These are phyloP conservation scores for Zygoascus bituminiphila DNA, from an alignment of 805 yeast genomes.

Conservation along the genomic window DNA sequence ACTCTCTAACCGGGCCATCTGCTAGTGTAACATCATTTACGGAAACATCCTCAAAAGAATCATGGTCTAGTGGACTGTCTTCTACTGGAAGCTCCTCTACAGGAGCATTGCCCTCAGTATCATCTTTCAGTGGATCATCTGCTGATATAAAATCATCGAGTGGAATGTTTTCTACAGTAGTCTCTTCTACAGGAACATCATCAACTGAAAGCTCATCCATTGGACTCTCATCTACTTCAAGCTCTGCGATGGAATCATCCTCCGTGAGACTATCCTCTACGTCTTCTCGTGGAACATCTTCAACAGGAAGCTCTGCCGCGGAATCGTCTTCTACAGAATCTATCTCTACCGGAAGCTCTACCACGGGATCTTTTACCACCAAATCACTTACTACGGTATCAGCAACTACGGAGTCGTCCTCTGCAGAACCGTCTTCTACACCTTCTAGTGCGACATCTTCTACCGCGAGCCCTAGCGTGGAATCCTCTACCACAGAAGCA, in stretches of 20 bases:
- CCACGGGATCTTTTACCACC: not conserved
- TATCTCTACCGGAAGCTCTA: too few relatives aligned
- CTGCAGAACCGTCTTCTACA: too few relatives aligned
- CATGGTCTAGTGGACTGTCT: not conserved
- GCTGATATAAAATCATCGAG: too few relatives aligned
- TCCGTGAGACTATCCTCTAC: too few relatives aligned
- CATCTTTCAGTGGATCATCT: too few relatives aligned
- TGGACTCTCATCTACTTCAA: slow-evolving; percentile 3
- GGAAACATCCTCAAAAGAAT: not conserved
- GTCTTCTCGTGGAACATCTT: not conserved
- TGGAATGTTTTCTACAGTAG: not conserved
- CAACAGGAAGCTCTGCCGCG: not conserved
- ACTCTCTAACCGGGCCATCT: too few relatives aligned
- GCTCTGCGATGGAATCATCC: slow-evolving; percentile 3
- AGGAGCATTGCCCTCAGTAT: not conserved
- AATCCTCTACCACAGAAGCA: not conserved
- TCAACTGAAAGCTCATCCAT: slow-evolving; percentile 4
- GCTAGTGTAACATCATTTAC: slow-evolving; percentile 1
- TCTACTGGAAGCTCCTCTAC: not conserved
- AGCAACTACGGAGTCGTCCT: slow-evolving; percentile 3
- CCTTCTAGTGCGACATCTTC: too few relatives aligned
- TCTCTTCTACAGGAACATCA: not conserved
- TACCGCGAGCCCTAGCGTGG: too few relatives aligned
- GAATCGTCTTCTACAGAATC: too few relatives aligned
- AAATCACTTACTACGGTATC: not conserved